These are phyloP conservation scores for Metschnikowia similis DNA, from an alignment of 805 yeast species.

Conservation along the genomic window DNA sequence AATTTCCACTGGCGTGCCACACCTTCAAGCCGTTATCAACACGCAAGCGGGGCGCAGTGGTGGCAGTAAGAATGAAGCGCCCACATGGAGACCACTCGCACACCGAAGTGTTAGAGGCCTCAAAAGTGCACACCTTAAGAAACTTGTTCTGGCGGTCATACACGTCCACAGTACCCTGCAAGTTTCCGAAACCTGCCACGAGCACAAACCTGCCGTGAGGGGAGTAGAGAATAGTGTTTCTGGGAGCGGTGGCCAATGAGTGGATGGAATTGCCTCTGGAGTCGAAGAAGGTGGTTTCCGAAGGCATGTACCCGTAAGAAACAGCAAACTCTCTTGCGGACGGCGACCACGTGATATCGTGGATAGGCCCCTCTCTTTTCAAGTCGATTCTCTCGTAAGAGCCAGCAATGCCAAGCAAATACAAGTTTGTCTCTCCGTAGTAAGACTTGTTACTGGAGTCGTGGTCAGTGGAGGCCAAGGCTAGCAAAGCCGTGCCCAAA, in stretches of 20 bases:
- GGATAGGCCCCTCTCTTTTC: slow-evolving; percentile 93
- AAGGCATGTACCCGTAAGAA: slow-evolving; percentile 96
- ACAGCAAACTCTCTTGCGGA: slow-evolving; percentile 96
- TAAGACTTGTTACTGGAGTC: slow-evolving; percentile 91
- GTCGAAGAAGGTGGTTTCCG: slow-evolving; percentile 90
- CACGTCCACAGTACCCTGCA: slow-evolving; percentile 94
- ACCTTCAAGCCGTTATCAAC: slow-evolving; percentile 93
- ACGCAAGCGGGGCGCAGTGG: slow-evolving; percentile 93
- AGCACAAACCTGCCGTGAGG: slow-evolving; percentile 90
- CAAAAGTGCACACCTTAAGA: slow-evolving; percentile 70
- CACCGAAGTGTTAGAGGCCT: slow-evolving; percentile 92
- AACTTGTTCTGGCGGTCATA: slow-evolving; percentile 88
- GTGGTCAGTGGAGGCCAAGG: slow-evolving; percentile 92
- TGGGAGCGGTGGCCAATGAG: slow-evolving; percentile 78
- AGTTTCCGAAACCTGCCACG: slow-evolving; percentile 96
- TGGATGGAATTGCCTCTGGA: slow-evolving; percentile 85
- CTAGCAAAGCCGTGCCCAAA: slow-evolving; percentile 89
- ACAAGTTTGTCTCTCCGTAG: slow-evolving; percentile 93
- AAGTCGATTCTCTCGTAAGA: slow-evolving; percentile 84
- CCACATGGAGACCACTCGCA: slow-evolving; percentile 99
- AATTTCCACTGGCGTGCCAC: slow-evolving; percentile 87
- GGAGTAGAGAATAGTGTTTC: slow-evolving; percentile 86
- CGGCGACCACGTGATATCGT: slow-evolving; percentile 97
- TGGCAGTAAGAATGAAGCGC: slow-evolving; percentile 86
- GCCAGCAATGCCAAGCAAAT: slow-evolving; percentile 87